Conservation (phyloP, 2,329 filamentous ascomycete species). For the Nectriaceae sp. region DNA sequence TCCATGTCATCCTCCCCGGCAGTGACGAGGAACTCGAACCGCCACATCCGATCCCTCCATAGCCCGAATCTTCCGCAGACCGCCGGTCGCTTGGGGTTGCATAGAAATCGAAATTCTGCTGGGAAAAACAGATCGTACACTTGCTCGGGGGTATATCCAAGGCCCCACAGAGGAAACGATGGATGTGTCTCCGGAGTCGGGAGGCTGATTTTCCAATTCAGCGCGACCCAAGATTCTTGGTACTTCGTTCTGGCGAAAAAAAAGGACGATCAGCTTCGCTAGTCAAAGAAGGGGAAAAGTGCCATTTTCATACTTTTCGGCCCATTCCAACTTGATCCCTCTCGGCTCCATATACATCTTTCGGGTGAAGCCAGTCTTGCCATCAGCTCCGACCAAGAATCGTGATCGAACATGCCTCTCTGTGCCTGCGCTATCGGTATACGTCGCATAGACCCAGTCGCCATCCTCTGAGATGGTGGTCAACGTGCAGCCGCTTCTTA, state of each 20-base stretch:
- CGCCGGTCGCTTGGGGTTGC: slow-evolving; percentile 44
- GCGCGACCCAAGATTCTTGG: slow-evolving; percentile 49
- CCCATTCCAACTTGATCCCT: slow-evolving; percentile 31
- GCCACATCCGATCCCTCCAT: slow-evolving; percentile 41
- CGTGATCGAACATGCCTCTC: background rate
- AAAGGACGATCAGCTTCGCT: no score
- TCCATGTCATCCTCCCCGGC: slow-evolving; percentile 30
- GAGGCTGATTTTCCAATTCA: slow-evolving; percentile 44
- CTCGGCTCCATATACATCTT: slow-evolving; percentile 46
- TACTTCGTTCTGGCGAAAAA: background rate
- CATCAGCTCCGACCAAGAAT: slow-evolving; percentile 44
- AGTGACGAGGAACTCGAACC: slow-evolving; percentile 37
- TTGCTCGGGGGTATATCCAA: slow-evolving; percentile 45
- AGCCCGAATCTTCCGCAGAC: slow-evolving; percentile 45
- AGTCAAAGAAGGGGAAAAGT: no score
- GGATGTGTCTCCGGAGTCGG: slow-evolving; percentile 50
- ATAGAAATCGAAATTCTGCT: slow-evolving; percentile 41
- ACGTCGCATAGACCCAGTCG: background rate
- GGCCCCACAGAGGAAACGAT: slow-evolving; percentile 47
- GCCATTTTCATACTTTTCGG: no score
- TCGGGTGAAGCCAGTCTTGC: slow-evolving; percentile 45
- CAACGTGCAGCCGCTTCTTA: background rate
- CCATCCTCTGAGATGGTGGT: background rate
- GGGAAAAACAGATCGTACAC: slow-evolving; percentile 53
- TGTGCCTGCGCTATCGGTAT: background rate